A percentile compares a stretch with the other conserved stretches of the same genome.
These are phyloP conservation scores for Candida golubevii DNA, from an alignment of 805 yeast genomes.

Conservation along the genomic window DNA sequence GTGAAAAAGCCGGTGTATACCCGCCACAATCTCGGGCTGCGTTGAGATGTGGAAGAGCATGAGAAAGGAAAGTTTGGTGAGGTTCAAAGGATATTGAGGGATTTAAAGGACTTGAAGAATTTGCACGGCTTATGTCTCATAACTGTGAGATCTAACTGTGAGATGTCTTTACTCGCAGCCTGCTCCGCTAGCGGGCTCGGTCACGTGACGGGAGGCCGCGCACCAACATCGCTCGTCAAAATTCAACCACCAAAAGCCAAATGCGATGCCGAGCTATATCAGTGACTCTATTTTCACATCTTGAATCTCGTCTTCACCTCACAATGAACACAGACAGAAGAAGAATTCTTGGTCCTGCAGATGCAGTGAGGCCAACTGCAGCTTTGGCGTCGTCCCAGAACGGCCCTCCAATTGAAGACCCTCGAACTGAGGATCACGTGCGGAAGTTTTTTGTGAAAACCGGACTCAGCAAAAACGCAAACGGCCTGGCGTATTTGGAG, in stretches of 20 bases:
- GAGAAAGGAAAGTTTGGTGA: not conserved
- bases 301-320: not conserved
- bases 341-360: constrained; percentile 78
- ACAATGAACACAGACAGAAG: constrained; percentile 61
- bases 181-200: too few relatives aligned
- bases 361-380: constrained; percentile 41
- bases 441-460: constrained; percentile 52
- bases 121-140: too few relatives aligned
- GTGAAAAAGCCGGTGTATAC: constrained; percentile 8
- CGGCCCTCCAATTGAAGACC: constrained; percentile 1
- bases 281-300: too few relatives aligned
- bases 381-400: constrained; percentile 9
- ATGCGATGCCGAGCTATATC: too few relatives aligned
- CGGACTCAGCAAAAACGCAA: constrained; percentile 64
- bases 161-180: too few relatives aligned
- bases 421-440: not conserved
- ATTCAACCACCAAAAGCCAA: too few relatives aligned
- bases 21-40: constrained; percentile 1
- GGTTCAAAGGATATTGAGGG: too few relatives aligned
- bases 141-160: too few relatives aligned
- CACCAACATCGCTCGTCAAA: too few relatives aligned
- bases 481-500: constrained; percentile 82
- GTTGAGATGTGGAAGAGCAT: constrained; percentile 9
- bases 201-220: too few relatives aligned
- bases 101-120: too few relatives aligned